Base-by-base conservation (phyloP, 495 filamentous ascomycete genomes). In the Cryomyces antarcticus region DNA sequence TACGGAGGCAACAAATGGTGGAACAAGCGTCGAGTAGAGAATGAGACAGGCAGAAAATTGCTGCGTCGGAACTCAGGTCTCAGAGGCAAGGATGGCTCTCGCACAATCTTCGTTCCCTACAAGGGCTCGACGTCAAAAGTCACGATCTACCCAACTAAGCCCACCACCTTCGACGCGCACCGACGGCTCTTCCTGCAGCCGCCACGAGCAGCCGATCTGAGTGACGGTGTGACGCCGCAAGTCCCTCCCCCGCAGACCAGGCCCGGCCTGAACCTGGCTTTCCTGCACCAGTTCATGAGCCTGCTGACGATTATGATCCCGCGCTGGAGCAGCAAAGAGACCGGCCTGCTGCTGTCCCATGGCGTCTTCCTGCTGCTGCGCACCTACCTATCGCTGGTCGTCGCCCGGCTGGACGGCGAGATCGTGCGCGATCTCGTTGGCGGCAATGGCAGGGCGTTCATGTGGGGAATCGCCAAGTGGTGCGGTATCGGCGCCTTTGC, bases 271-370 rank as follows among this genome's bases (percentile, higher is more conserved):
- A 99, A 99, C 57, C 68, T 96, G 38, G 92, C 92, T n/a, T 99
- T 99, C 56, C 62, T 99, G 24, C 89, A 99, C 57, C 92, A 99
- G 61, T 93, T 96, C 51, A 69, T 94, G 38, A 93, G 86, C 53
- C 65, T 99, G 38, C 69, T 94, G 54, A 95, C 80, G 61, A 96
- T 99, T 51, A 93, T 95, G 88, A 80, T 96, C 46, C 92, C 92
- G 6, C 65, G 87, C 50, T 93, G 85, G 83, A 75, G 75, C 28
- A 87, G 84, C 61, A 96, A 96, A 57, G 92, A 96, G 64, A 85
- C 85, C 2, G 87, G 83, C 3, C 58, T 99, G 44, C 64, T 99
- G 36, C 60, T 92, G 49, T 81, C 82, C 49, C 92, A 95, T 53
- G 77, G 82, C 49, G 70, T 80, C 37, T 96, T 93, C 54, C 62